These are phyloP conservation scores for Sordaria brevicollis DNA, from an alignment of 495 filamentous ascomycete species.

Conservation along the genomic window DNA sequence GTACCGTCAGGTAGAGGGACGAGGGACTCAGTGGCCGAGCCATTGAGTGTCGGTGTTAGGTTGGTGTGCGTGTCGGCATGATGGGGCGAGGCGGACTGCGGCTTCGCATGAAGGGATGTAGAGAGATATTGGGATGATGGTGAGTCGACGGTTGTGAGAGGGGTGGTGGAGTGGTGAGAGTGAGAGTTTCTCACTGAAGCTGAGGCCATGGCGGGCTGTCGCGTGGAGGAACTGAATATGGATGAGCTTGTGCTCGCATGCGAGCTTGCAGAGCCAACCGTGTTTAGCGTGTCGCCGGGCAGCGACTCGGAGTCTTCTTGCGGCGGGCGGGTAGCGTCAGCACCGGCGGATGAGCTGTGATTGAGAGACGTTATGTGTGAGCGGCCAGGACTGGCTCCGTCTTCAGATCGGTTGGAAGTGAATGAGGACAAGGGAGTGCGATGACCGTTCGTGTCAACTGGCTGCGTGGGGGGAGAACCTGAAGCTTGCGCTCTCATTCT, in stretches of 20 bases:
- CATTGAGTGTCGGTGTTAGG: constrained; percentile 11
- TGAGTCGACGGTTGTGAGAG: constrained; percentile 65
- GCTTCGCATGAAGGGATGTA: constrained; percentile 21
- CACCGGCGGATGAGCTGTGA: constrained; percentile 21
- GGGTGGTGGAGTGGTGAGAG: constrained; percentile 49
- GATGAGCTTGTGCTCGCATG: constrained; percentile 54
- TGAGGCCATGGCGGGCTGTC: constrained; percentile 37
- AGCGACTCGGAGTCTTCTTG: constrained; percentile 49
- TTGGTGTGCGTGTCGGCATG: constrained; percentile 18
- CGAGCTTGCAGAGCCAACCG: constrained; percentile 56
- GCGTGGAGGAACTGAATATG: constrained; percentile 46
- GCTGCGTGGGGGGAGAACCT: constrained; percentile 19
- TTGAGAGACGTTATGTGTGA: constrained; percentile 4
- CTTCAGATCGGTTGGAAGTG: constrained; percentile 6
- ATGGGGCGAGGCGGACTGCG: constrained; percentile 24
- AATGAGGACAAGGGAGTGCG: constrained; percentile 7
- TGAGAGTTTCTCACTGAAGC: constrained; percentile 36
- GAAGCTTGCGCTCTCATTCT: constrained; percentile 25
- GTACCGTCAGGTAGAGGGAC: constrained; percentile 33
- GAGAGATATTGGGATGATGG: constrained; percentile 53
- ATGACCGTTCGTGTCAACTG: constrained; percentile 14
- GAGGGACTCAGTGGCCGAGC: constrained; percentile 33
- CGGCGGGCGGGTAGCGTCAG: constrained; percentile 26
- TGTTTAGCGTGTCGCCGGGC: constrained; percentile 52
- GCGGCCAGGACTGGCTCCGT: constrained; percentile 6